Conservation (phyloP, 495 filamentous ascomycete species). For the Penicillium daleae region DNA sequence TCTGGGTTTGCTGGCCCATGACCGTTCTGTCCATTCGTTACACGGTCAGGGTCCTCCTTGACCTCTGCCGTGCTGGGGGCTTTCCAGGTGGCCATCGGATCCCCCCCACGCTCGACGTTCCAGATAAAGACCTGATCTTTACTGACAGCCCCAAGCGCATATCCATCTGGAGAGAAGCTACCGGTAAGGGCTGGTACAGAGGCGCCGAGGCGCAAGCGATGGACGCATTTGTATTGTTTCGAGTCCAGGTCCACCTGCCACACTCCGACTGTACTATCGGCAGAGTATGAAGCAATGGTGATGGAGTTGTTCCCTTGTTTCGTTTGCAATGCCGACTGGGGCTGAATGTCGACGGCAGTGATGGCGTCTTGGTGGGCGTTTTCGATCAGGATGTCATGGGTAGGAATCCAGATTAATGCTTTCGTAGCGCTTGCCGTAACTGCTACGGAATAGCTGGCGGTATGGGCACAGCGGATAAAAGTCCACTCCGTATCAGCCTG, state of each 20-base stretch:
- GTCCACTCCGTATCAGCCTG: conserved; percentile 39
- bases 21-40: conserved; percentile 49
- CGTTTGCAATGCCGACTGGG: conserved; percentile 38
- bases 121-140: conserved; percentile 68
- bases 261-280: conserved; percentile 67
- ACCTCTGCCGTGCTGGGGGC: conserved; percentile 32
- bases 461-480: conserved; percentile 41
- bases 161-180: conserved; percentile 74
- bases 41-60: conserved; percentile 37
- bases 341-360: conserved; percentile 50
- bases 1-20: conserved; percentile 31
- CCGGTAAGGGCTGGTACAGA: conserved; percentile 61
- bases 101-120: conserved; percentile 69
- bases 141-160: conserved; percentile 69
- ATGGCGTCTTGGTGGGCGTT: conserved; percentile 50
- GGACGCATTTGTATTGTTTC: conserved; percentile 61
- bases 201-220: conserved; percentile 47
- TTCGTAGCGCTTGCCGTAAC: conserved; percentile 42
- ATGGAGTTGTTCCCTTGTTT: conserved; percentile 32
- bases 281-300: conserved; percentile 49
- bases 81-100: conserved; percentile 68
- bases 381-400: conserved; percentile 46
- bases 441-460: conserved; percentile 32
- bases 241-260: conserved; percentile 68
- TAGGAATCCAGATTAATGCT: conserved; percentile 49